Percentiles rank a stretch among this genome's conserved stretches.
Conservation (phyloP, 768 basidiomycete genomes). For the Mycena sanguinolenta region DNA sequence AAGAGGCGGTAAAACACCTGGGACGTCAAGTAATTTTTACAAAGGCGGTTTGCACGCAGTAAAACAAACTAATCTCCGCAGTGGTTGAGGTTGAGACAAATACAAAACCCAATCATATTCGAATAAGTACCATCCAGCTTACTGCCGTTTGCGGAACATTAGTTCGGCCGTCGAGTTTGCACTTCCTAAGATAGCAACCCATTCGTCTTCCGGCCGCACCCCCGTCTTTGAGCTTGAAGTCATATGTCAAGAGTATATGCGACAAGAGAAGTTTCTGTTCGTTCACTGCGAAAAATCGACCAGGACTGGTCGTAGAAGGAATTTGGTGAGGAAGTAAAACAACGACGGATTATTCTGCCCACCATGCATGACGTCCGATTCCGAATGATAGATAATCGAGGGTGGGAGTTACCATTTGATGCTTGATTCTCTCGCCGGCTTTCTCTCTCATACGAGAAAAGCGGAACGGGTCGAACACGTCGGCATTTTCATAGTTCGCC, state of each 20-base stretch:
- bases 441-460: conserved; percentile 48
- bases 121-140: not conserved
- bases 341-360: not conserved
- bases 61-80: too few relatives aligned
- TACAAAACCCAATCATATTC: too few relatives aligned
- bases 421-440: conserved; percentile 38
- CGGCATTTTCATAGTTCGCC: conserved; percentile 48
- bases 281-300: conserved; percentile 56
- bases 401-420: conserved; percentile 46
- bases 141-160: conserved; percentile 23
- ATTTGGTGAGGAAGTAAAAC: not conserved
- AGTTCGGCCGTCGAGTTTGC: conserved; percentile 24
- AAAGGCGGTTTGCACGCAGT: too few relatives aligned
- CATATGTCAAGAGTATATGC: conserved; percentile 53
- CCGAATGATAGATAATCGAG: conserved; percentile 52
- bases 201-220: conserved; percentile 24
- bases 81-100: too few relatives aligned
- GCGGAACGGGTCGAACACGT: conserved; percentile 58
- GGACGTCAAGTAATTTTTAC: too few relatives aligned
- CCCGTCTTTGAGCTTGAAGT: conserved; percentile 45
- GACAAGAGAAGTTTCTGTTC: conserved; percentile 55
- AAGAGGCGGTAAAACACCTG: too few relatives aligned
- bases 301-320: conserved; percentile 45
- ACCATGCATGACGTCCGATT: conserved; percentile 52
- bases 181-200: not conserved